Evolutionary conservation across 192 early-diverging fungal species (phyloP).

Genomic region (Dissophora globulifera): DNA sequence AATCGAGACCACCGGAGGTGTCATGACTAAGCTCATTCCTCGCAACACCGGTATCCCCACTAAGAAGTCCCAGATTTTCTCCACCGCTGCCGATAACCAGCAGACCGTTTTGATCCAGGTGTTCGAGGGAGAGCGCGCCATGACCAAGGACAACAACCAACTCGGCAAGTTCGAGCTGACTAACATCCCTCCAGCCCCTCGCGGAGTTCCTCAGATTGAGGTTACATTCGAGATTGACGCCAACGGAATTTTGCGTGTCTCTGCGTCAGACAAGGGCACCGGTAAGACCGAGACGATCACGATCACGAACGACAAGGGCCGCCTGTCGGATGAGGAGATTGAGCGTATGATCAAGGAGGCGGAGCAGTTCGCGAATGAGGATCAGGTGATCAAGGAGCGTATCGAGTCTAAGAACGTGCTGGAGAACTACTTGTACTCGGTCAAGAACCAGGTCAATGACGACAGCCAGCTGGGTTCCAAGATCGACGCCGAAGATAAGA

Average conservation of each 20-base stretch:
- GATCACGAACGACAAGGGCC: constrained; percentile 97
- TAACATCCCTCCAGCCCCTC: constrained; percentile 93
- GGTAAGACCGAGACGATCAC: constrained; percentile 97
- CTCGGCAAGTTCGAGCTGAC: constrained; percentile 98
- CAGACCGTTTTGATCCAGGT: constrained; percentile 96
- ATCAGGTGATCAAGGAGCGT: constrained; percentile 81
- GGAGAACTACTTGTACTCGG: constrained; percentile 91
- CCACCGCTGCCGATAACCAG: constrained; percentile 97
- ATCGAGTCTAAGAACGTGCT: constrained; percentile 91
- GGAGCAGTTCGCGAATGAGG: constrained; percentile 93
- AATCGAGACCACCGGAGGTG: constrained; percentile 97
- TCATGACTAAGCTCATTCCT: constrained; percentile 95
- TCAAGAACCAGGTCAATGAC: constrained; percentile 91
- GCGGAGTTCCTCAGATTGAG: constrained; percentile 97
- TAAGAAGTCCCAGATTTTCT: constrained; percentile 99
- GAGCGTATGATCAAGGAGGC: constrained; percentile 97
- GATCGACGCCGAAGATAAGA: constrained; percentile 90
- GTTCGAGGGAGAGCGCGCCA: constrained; percentile 94
- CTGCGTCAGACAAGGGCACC: constrained; percentile 95
- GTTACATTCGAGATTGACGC: constrained; percentile 96
- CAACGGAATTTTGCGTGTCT: constrained; percentile 94
- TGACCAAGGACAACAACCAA: constrained; percentile 99
- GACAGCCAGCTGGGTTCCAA: constrained; percentile 87
- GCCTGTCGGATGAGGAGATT: constrained; percentile 94
- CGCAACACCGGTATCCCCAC: constrained; percentile 95